Base-by-base conservation (phyloP, 1,284 basidiomycete species). In the Limonomyces culmigenus region DNA sequence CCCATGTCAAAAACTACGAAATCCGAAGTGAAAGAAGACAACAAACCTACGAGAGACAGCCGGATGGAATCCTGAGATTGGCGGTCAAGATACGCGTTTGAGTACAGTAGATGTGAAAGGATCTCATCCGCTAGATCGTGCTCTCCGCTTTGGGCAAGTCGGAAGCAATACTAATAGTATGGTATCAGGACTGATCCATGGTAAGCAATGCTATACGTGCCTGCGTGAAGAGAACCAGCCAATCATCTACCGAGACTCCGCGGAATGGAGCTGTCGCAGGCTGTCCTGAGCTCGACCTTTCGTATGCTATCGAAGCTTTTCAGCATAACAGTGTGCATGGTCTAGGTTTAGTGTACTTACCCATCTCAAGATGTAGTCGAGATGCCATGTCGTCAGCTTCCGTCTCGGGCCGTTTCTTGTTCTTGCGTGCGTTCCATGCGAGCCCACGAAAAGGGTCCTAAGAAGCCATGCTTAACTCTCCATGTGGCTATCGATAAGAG, bases 161-260 rank as follows among this genome's bases (percentile, higher is more conserved):
- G 62, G 51, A 93, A 88, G 38, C 77, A 72, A 51, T 95, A 95
- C 86, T 96, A 23, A 16, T 12, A 27, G 23, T n/a, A 13, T 4
- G 16, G n/a, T n/a, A n/a, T n/a, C n/a, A n/a, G n/a, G n/a, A n/a
- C n/a, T n/a, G n/a, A n/a, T n/a, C n/a, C n/a, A n/a, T n/a, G n/a
- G n/a, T 32, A 3, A n/a, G 15, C 13, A 10, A 13, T 23, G 6
- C 23, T 21, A 19, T 21, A 42, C 63, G 41, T 36, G 87, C 89
- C 62, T 89, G 80, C 61, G 93, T 74, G 45, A 91, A 77, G 15
- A 96, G 51, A 3, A 65, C 61, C 34, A 93, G 54, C 93, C 93
- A 97, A 36, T 85, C 75, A 39, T 84, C 77, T 44, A 89, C 84
- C 2, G 63, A 63, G n/a, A 95, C 64, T 0, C 84, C 81, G 4